Evolutionary conservation across 495 filamentous ascomycete species (phyloP).

Genomic region (Penicillium riverlandense): DNA sequence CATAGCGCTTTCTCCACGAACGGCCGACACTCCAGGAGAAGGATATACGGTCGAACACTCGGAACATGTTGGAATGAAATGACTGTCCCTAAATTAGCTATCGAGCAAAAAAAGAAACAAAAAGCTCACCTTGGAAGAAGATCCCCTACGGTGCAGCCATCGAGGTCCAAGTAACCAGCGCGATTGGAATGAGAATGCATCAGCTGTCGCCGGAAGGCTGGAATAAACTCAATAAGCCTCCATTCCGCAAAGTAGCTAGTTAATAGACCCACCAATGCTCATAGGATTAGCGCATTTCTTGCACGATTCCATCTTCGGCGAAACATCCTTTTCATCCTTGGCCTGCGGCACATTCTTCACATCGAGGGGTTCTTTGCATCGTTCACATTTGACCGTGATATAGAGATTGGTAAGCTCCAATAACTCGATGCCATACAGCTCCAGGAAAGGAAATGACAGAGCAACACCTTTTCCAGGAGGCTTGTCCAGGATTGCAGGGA

Average conservation of each 20-base stretch:
- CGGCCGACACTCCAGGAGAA: conserved; percentile 56
- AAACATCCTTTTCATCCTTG: conserved; percentile 25
- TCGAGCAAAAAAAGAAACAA: not conserved
- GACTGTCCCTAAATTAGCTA: conserved; percentile 33
- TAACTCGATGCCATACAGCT: conserved; percentile 75
- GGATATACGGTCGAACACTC: conserved; percentile 67
- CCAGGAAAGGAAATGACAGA: conserved; percentile 74
- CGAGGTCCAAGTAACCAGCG: conserved; percentile 77
- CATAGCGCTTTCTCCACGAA: conserved; percentile 68
- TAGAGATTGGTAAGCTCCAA: conserved; percentile 64
- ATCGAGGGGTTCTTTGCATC: conserved; percentile 75
- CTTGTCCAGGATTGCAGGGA: conserved; percentile 22
- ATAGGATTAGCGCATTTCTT: conserved; percentile 69
- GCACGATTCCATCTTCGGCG: conserved; percentile 48
- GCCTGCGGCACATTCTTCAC: conserved; percentile 55
- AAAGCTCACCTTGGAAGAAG: conserved; percentile 65
- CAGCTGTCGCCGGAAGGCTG: conserved; percentile 64
- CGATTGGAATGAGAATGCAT: conserved; percentile 71
- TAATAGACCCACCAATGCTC: conserved; percentile 39
- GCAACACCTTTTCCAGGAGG: conserved; percentile 59
- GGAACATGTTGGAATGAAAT: conserved; percentile 75
- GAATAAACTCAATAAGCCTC: not conserved
- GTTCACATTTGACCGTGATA: conserved; percentile 72
- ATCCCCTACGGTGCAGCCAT: conserved; percentile 70
- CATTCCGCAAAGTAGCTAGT: not conserved